A percentile compares a stretch with the other conserved stretches of the same genome.
Conservation (phyloP, 116 monocot species). For the Thalassia testudinum region DNA sequence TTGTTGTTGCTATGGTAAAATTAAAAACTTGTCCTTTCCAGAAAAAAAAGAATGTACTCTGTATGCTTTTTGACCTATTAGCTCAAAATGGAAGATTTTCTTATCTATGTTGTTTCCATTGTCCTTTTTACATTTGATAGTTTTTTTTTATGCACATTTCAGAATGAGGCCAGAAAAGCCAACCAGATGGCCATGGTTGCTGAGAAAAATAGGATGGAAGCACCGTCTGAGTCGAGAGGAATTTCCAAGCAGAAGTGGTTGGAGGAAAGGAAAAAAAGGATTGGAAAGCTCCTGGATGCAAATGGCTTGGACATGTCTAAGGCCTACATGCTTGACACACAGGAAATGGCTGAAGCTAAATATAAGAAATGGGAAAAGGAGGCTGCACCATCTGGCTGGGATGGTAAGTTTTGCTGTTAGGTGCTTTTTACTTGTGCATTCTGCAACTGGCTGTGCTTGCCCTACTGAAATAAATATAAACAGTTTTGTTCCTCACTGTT, state of each 20-base stretch:
- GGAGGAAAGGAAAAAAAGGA: constrained; percentile 92
- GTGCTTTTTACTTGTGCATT: too few relatives aligned
- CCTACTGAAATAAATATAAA: too few relatives aligned
- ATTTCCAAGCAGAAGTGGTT: constrained; percentile 94
- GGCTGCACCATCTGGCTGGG: constrained; percentile 93
- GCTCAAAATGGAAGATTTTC: too few relatives aligned
- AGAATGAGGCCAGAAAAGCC: constrained; percentile 95
- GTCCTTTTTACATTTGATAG: neutral
- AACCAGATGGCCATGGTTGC: constrained; percentile 91
- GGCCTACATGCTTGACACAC: constrained; percentile 97
- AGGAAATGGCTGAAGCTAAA: constrained; percentile 78
- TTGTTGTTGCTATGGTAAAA: too few relatives aligned
- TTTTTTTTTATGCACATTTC: constrained; percentile 1
- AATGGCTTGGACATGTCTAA: constrained; percentile 93
- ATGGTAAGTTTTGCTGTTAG: constrained; percentile 36
- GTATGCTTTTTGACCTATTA: too few relatives aligned
- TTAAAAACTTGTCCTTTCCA: too few relatives aligned
- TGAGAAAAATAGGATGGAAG: constrained; percentile 78
- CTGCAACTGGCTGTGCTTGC: too few relatives aligned
- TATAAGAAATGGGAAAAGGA: constrained; percentile 99
- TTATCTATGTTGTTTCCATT: too few relatives aligned
- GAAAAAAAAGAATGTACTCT: too few relatives aligned
- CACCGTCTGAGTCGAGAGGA: constrained; percentile 68
- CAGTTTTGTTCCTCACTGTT: too few relatives aligned
- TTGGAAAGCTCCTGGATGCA: constrained; percentile 90